A percentile compares a stretch with the other conserved stretches of the same genome.
These are phyloP conservation scores for Nothophytophthora sp. DNA, from an alignment of 352 stramenopile species.

Conservation along the genomic window DNA sequence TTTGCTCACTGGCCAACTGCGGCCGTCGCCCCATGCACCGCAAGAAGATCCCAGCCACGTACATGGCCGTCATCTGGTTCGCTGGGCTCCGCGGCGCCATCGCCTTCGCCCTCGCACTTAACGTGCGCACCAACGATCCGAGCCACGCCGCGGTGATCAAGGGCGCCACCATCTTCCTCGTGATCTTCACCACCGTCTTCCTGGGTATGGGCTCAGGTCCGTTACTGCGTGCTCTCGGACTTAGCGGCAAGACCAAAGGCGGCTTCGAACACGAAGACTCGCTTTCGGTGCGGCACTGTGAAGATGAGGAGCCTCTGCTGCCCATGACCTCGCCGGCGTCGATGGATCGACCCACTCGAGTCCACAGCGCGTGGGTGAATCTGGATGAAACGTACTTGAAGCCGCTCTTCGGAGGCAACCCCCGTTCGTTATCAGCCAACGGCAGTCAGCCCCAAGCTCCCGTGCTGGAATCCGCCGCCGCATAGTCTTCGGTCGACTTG, in stretches of 20 bases:
- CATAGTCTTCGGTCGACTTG: no score
- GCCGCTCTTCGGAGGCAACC: constrained; percentile 61
- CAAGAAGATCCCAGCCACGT: constrained; percentile 52
- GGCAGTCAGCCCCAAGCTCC: no score
- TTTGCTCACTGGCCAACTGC: constrained; percentile 59
- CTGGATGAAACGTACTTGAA: constrained; percentile 71
- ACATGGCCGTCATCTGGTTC: constrained; percentile 92
- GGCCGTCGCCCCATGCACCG: constrained; percentile 30
- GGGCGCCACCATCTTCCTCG: constrained; percentile 61
- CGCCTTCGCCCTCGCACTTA: constrained; percentile 89
- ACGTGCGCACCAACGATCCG: constrained; percentile 46
- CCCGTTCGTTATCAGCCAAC: no score
- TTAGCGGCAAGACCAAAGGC: constrained; percentile 24
- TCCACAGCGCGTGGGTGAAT: constrained; percentile 56
- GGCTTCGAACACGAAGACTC: constrained; percentile 10
- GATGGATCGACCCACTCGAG: constrained; percentile 26
- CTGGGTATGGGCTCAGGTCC: constrained; percentile 48
- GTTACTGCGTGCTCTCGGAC: constrained; percentile 32
- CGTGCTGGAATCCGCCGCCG: no score
- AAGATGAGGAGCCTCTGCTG: constrained; percentile 20
- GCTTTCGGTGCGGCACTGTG: no score
- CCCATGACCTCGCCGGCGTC: constrained; percentile 8
- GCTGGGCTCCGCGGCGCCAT: constrained; percentile 92
- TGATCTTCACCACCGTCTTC: constrained; percentile 69
- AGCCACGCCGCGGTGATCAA: constrained; percentile 62